phyloP scores from a whole-genome alignment of 1,139 yeast genomes.

The Sugiyamaella castrensis region DNA sequence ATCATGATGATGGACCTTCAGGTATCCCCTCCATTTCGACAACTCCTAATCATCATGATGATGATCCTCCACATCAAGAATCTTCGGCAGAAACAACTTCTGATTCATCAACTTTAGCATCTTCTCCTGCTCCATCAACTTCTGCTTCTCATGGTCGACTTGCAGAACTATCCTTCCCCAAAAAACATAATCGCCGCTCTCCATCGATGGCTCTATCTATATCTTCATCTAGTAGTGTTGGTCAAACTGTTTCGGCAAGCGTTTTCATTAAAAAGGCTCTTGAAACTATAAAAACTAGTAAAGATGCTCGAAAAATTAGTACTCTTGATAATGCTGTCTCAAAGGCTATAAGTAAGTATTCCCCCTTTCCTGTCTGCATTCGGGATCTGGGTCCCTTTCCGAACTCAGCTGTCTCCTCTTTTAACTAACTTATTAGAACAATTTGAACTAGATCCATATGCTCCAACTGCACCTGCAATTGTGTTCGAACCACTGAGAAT shows the following conservation, averaged over 20 bases:
- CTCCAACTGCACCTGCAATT: conserved; percentile 44
- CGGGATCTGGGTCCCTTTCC: background rate
- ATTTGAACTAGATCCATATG: conserved; percentile 27
- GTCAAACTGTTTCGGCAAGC: conserved; percentile 34
- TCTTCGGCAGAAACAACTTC: background rate
- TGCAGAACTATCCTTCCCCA: background rate
- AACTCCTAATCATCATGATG: background rate
- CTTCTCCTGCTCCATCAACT: background rate
- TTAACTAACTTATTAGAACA: conserved; percentile 21
- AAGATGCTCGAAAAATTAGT: conserved; percentile 50
- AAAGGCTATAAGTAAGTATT: conserved; percentile 41
- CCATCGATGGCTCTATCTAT: conserved; percentile 35
- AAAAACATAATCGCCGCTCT: conserved; percentile 24
- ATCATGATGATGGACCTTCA: conserved; percentile 4
- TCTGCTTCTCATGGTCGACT: conserved; percentile 3
- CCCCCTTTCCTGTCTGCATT: background rate
- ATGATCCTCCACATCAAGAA: too few species aligned
- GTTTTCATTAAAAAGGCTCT: conserved; percentile 50
- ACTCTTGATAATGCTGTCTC: conserved; percentile 43
- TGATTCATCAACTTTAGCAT: conserved; percentile 1
- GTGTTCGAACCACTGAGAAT: conserved; percentile 61
- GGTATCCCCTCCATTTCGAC: background rate
- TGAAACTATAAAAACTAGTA: conserved; percentile 45
- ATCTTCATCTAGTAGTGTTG: conserved; percentile 28
- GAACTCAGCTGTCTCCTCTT: background rate